Percentiles rank a stretch among this genome's conserved stretches.
These are phyloP conservation scores for Leccinum variicolor DNA, from an alignment of 768 basidiomycete genomes.

Conservation along the genomic window DNA sequence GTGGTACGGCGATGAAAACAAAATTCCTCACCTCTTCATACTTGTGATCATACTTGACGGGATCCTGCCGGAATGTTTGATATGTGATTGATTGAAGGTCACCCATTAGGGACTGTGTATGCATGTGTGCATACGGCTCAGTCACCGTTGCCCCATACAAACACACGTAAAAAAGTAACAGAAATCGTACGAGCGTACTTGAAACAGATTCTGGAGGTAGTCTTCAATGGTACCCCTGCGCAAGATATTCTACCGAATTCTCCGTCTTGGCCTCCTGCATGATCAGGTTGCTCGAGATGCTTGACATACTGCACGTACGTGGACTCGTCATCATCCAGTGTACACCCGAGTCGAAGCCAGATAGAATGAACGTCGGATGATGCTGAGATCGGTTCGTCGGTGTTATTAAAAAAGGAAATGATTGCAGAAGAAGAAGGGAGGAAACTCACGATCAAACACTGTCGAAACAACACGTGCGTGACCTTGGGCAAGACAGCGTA, in stretches of 20 bases:
- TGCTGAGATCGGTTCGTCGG: slow-evolving; percentile 48
- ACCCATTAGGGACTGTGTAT: slow-evolving; percentile 86
- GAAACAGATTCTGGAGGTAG: slow-evolving; percentile 90
- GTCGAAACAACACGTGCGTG: too few species aligned
- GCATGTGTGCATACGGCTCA: background rate
- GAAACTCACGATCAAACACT: slow-evolving; percentile 75
- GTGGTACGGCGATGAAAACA: slow-evolving; percentile 3
- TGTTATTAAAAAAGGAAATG: slow-evolving; percentile 15
- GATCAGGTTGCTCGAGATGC: slow-evolving; percentile 68
- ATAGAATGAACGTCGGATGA: slow-evolving; percentile 80
- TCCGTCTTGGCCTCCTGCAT: slow-evolving; percentile 61
- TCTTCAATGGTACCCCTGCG: slow-evolving; percentile 83
- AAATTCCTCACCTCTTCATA: slow-evolving; percentile 77
- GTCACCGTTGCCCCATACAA: too few species aligned
- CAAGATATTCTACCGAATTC: slow-evolving; percentile 86
- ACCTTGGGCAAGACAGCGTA: too few species aligned
- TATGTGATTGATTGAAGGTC: slow-evolving; percentile 94
- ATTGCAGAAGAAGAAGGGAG: background rate
- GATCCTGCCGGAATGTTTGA: slow-evolving; percentile 97
- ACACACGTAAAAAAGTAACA: too few species aligned
- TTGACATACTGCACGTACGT: slow-evolving; percentile 90
- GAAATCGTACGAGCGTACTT: slow-evolving; percentile 44
- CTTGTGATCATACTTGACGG: slow-evolving; percentile 90
- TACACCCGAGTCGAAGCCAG: slow-evolving; percentile 57
- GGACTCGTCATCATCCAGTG: slow-evolving; percentile 64